These are phyloP conservation scores for Quercus tomentella DNA, from an alignment of 331 rosid species.

Conservation along the genomic window DNA sequence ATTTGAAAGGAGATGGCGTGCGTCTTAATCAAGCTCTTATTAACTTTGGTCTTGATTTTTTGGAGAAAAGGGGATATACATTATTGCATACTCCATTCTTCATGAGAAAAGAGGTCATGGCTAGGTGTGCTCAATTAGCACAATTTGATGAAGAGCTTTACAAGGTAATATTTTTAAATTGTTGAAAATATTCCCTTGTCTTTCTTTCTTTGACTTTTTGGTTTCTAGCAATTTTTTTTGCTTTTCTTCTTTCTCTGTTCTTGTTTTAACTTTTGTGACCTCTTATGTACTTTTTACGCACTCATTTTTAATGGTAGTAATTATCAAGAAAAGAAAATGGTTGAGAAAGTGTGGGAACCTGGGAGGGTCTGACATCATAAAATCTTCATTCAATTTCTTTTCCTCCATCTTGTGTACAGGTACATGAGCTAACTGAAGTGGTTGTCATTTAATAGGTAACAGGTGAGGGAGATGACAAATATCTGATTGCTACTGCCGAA, in stretches of 20 bases:
- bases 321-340: not conserved
- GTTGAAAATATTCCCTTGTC: not conserved
- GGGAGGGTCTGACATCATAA: not conserved
- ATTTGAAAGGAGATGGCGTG: constrained; percentile 90
- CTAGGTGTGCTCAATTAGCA: constrained; percentile 94
- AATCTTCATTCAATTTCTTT: not conserved
- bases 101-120: constrained; percentile 90
- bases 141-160: constrained; percentile 97
- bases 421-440: not conserved
- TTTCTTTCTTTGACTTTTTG: not conserved
- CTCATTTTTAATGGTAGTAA: not conserved
- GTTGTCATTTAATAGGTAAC: constrained; percentile 55
- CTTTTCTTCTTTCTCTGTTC: not conserved
- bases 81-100: constrained; percentile 85
- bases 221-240: not conserved
- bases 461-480: constrained; percentile 97
- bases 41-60: constrained; percentile 79
- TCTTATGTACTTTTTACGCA: not conserved
- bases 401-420: not conserved
- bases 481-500: constrained; percentile 95
- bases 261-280: not conserved
- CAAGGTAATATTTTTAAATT: constrained; percentile 44
- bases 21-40: constrained; percentile 93
- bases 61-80: constrained; percentile 70
- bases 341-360: not conserved